A percentile compares a stretch with the other conserved stretches of the same genome.
These are phyloP conservation scores for Diutina siamensis DNA, from an alignment of 1,139 yeast genomes.

Conservation along the genomic window DNA sequence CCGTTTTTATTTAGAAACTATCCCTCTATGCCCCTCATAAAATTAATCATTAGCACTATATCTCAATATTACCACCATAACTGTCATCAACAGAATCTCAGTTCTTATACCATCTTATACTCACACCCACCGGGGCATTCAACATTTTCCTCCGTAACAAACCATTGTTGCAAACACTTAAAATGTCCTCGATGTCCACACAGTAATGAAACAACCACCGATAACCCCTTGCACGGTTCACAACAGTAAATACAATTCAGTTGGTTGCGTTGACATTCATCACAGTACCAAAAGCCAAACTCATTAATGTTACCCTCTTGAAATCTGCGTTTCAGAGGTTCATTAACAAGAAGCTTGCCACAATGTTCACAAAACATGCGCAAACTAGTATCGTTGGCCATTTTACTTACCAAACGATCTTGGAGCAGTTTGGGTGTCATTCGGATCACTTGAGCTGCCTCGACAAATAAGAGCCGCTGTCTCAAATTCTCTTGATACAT, in stretches of 20 bases:
- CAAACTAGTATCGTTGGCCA: constrained; percentile 34
- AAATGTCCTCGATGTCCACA: constrained; percentile 91
- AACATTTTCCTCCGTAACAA: constrained; percentile 45
- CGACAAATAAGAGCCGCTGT: constrained; percentile 40
- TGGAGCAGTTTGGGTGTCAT: constrained; percentile 25
- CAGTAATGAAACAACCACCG: constrained; percentile 47
- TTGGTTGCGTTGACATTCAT: constrained; percentile 46
- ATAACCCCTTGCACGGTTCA: constrained; percentile 65
- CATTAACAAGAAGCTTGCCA: constrained; percentile 52
- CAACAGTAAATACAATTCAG: constrained; percentile 73
- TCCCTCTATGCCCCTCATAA: too few species aligned
- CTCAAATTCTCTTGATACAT: constrained; percentile 48
- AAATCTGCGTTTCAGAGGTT: constrained; percentile 33
- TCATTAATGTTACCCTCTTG: constrained; percentile 10
- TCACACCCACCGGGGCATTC: constrained; percentile 81
- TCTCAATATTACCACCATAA: not conserved
- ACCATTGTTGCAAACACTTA: constrained; percentile 73
- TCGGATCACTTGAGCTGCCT: constrained; percentile 48
- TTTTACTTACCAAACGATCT: constrained; percentile 34
- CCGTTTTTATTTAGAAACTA: too few species aligned
- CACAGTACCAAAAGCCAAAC: constrained; percentile 81
- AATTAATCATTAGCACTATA: not conserved
- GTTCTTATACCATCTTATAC: not conserved
- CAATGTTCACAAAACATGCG: constrained; percentile 65
- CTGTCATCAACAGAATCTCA: too few species aligned